Evolutionary conservation across 345 rosid species (phyloP).

Genomic region (Raphanus sativus): DNA sequence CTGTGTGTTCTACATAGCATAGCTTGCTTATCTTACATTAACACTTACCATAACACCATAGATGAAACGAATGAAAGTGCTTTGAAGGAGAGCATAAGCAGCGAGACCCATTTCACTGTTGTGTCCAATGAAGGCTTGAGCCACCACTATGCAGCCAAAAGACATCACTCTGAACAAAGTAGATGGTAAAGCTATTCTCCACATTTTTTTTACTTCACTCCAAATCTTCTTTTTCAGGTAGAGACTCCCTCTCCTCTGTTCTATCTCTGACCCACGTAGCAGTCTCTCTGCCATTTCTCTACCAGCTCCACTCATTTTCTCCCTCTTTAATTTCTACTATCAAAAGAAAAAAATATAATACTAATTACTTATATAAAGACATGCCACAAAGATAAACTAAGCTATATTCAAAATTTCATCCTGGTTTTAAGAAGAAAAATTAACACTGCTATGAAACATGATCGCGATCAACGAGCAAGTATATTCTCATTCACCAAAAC

Average conservation of each 20-base stretch:
- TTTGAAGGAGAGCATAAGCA: conserved; percentile 50
- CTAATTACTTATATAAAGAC: background rate
- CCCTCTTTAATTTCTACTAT: background rate
- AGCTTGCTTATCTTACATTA: no score
- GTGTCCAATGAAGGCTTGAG: conserved; percentile 58
- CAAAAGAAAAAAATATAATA: background rate
- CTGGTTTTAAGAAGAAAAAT: background rate
- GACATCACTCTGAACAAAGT: conserved; percentile 48
- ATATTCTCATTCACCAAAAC: background rate
- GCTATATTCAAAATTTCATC: background rate
- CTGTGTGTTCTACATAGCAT: no score
- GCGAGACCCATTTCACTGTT: conserved; percentile 44
- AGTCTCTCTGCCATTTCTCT: conserved; percentile 39
- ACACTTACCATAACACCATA: conserved; percentile 52
- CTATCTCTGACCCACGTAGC: conserved; percentile 24
- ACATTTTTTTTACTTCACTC: conserved; percentile 37
- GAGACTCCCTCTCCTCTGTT: conserved; percentile 25
- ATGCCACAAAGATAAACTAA: background rate
- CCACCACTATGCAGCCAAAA: conserved; percentile 54
- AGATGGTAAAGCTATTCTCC: conserved; percentile 61
- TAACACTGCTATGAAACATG: no score
- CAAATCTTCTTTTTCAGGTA: conserved; percentile 29
- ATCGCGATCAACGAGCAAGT: background rate
- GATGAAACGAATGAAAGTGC: conserved; percentile 43
- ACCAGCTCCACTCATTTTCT: conserved; percentile 13